Conservation (phyloP, 2,329 filamentous ascomycete species). For the Xylariales sp. region DNA sequence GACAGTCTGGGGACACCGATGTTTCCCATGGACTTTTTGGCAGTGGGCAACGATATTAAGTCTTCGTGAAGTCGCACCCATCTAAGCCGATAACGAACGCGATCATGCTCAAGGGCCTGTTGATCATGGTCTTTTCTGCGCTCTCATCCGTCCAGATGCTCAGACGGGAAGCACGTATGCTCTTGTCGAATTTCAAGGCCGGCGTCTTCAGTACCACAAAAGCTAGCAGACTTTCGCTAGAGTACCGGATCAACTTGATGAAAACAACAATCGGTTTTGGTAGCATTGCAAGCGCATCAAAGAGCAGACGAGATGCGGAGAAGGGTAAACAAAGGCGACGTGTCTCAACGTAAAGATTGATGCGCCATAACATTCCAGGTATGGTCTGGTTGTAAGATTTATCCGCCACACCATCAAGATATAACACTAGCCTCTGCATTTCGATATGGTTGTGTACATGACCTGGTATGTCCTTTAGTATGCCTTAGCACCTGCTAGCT, state of each 20-base stretch:
- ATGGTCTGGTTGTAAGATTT: background rate
- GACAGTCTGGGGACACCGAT: background rate
- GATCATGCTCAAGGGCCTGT: background rate
- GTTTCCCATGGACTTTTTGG: background rate
- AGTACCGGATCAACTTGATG: background rate
- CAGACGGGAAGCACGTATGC: background rate
- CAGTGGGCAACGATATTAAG: background rate
- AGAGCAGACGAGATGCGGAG: background rate
- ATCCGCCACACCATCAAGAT: background rate
- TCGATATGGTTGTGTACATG: background rate
- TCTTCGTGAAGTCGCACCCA: background rate
- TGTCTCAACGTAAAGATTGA: background rate
- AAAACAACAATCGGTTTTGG: background rate
- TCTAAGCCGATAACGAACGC: background rate
- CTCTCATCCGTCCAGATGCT: too few species aligned
- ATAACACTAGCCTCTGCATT: too few species aligned
- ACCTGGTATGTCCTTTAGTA: constrained; percentile 12
- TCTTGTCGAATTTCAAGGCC: constrained; percentile 2
- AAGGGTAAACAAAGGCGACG: background rate
- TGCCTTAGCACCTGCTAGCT: constrained; percentile 22
- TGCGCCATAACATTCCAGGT: background rate
- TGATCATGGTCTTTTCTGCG: too few species aligned
- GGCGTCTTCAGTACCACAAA: background rate
- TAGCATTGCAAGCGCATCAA: background rate
- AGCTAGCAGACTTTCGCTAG: background rate